Conservation (phyloP, 345 rosid species). For the Eutrema yunnanense region DNA sequence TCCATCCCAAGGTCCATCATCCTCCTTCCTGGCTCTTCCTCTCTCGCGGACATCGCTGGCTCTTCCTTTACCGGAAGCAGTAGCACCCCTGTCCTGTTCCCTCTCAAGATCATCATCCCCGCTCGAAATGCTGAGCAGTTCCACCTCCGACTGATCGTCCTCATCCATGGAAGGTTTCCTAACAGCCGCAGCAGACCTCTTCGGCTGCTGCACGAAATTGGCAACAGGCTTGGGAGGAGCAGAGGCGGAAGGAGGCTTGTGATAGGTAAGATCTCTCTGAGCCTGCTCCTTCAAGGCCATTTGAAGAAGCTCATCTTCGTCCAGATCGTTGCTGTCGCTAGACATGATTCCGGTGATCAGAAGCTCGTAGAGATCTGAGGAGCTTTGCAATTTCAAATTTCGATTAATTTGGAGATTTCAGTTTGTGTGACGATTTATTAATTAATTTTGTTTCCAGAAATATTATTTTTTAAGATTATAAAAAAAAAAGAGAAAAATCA, state of each 20-base stretch:
- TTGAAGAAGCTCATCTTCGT: slow-evolving; percentile 97
- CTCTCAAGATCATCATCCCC: slow-evolving; percentile 76
- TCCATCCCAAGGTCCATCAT: slow-evolving; percentile 75
- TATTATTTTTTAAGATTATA: background rate
- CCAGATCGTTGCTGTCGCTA: slow-evolving; percentile 63
- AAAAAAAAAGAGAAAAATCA: background rate
- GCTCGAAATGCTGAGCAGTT: slow-evolving; percentile 96
- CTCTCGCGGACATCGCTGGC: slow-evolving; percentile 30
- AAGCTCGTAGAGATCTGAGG: slow-evolving; percentile 30
- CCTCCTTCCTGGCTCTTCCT: slow-evolving; percentile 47
- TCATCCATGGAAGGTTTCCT: slow-evolving; percentile 50
- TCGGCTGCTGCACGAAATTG: slow-evolving; percentile 68
- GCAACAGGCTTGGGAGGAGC: slow-evolving; percentile 62
- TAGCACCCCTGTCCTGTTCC: slow-evolving; percentile 36
- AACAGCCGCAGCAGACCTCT: slow-evolving; percentile 25
- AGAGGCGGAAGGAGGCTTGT: slow-evolving; percentile 39
- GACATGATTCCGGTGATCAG: slow-evolving; percentile 49
- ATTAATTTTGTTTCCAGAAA: background rate
- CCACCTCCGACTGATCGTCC: slow-evolving; percentile 94
- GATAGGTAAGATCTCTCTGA: slow-evolving; percentile 64
- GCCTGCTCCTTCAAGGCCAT: slow-evolving; percentile 92
- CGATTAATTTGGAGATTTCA: background rate
- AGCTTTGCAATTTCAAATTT: background rate
- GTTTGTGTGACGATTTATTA: background rate
- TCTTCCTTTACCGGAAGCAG: slow-evolving; percentile 29